These are phyloP conservation scores for Yamadazyma dushanensis DNA, from an alignment of 1,139 yeast species.

Conservation along the genomic window DNA sequence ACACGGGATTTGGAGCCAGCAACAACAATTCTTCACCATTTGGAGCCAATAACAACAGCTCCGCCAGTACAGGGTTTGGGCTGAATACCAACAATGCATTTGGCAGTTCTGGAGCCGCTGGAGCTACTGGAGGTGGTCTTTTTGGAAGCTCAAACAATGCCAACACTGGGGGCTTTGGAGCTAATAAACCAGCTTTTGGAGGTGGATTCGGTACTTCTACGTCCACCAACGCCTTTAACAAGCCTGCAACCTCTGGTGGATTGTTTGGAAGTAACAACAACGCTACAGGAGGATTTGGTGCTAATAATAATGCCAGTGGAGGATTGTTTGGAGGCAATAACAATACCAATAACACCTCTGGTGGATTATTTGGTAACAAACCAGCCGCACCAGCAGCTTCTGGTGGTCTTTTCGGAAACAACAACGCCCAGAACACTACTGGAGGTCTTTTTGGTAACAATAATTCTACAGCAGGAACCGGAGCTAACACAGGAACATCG, in stretches of 20 bases:
- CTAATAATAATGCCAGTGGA: conserved; percentile 15
- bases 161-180: conserved; percentile 22
- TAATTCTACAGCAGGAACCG: conserved; percentile 11
- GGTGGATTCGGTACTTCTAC: conserved; percentile 23
- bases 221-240: conserved; percentile 16
- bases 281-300: conserved; percentile 20
- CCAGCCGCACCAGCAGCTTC: conserved; percentile 11
- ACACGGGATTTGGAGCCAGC: conserved; percentile 18
- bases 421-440: conserved; percentile 1
- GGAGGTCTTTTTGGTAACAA: conserved; percentile 20
- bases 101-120: conserved; percentile 2
- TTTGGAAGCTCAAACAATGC: conserved; percentile 25
- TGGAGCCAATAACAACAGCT: conserved; percentile 15
- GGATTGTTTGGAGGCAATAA: conserved; percentile 31
- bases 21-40: conserved; percentile 13
- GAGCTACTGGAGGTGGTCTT: conserved; percentile 17
- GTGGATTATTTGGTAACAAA: conserved; percentile 16
- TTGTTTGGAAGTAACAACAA: conserved; percentile 26
- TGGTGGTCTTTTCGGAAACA: conserved; percentile 32
- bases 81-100: conserved; percentile 22
- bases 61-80: conserved; percentile 18
- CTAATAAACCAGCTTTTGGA: conserved; percentile 27
- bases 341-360: conserved; percentile 8
- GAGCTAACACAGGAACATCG: conserved; percentile 18
- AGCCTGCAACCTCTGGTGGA: conserved; percentile 18